Evolutionary conservation across 2,329 filamentous ascomycete species (phyloP).

Genomic region (Aspergillus nomiae): DNA sequence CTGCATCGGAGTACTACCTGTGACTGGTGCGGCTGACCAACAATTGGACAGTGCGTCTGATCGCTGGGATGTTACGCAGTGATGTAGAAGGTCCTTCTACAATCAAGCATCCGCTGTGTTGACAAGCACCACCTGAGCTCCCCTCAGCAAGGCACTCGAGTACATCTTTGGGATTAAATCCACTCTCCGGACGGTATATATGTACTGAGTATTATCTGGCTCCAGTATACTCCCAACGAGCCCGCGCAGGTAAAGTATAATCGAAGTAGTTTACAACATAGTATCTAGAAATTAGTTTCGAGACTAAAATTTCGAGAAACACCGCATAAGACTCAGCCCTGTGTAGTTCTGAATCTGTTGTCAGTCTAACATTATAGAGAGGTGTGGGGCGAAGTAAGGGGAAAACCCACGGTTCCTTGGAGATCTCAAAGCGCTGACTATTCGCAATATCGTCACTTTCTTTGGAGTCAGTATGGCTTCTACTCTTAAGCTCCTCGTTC

Average conservation of each 20-base stretch:
- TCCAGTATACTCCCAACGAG: conserved; percentile 15
- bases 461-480: conserved; percentile 6
- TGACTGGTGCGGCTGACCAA: conserved; percentile 1
- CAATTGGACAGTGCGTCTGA: background rate
- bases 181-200: background rate
- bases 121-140: background rate
- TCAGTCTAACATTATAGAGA: conserved; percentile 6
- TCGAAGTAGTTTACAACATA: background rate
- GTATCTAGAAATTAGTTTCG: background rate
- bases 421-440: conserved; percentile 1
- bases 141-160: background rate
- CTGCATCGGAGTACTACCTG: background rate
- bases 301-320: conserved; percentile 4
- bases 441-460: conserved; percentile 15
- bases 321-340: conserved; percentile 23
- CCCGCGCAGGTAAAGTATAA: conserved; percentile 14
- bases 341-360: conserved; percentile 25
- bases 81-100: background rate
- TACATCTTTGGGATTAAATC: background rate
- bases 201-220: conserved; percentile 11
- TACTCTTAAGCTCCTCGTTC: conserved; percentile 2
- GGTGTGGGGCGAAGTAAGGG: conserved; percentile 7
- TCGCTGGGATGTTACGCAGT: background rate
- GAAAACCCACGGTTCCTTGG: conserved; percentile 28
- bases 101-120: background rate